A percentile compares a stretch with the other conserved stretches of the same genome.
These are phyloP conservation scores for Haplosporangium gracile DNA, from an alignment of 192 early-diverging fungal genomes.

Conservation along the genomic window DNA sequence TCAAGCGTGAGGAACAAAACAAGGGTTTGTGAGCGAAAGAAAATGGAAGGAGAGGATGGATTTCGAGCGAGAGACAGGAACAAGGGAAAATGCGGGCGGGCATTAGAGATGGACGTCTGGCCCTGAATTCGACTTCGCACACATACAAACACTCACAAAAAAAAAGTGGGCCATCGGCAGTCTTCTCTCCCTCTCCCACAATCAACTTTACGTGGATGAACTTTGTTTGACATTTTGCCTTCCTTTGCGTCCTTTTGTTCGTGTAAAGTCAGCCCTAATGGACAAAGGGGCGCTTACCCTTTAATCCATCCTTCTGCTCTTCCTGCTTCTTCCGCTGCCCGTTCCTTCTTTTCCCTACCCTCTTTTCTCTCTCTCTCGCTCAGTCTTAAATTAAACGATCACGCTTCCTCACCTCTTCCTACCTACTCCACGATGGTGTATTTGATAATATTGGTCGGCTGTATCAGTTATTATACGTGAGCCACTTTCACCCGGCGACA, in stretches of 20 bases:
- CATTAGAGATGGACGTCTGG: not conserved
- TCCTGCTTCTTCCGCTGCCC: conserved; percentile 2
- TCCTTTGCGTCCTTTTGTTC: not conserved
- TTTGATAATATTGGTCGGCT: not conserved
- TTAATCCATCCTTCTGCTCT: not conserved
- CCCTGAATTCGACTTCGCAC: not conserved
- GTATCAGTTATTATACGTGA: not conserved
- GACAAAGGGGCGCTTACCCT: not conserved
- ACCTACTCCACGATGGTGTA: not conserved
- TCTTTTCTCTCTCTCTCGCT: not conserved
- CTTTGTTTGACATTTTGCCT: conserved; percentile 3
- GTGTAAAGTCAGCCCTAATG: not conserved
- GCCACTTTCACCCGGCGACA: not conserved
- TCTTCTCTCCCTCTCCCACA: not conserved
- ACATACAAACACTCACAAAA: not conserved
- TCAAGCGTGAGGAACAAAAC: not conserved
- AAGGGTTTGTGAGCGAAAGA: not conserved
- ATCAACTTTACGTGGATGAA: not conserved
- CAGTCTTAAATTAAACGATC: not conserved
- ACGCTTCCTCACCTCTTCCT: not conserved
- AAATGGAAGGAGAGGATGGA: not conserved
- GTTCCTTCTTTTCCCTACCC: not conserved
- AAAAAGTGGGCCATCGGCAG: not conserved
- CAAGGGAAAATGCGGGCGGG: not conserved
- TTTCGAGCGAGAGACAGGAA: not conserved